A percentile compares a stretch with the other conserved stretches of the same genome.
Conservation (phyloP, 2,329 filamentous ascomycete genomes). For the Achaetomium macrosporum region DNA sequence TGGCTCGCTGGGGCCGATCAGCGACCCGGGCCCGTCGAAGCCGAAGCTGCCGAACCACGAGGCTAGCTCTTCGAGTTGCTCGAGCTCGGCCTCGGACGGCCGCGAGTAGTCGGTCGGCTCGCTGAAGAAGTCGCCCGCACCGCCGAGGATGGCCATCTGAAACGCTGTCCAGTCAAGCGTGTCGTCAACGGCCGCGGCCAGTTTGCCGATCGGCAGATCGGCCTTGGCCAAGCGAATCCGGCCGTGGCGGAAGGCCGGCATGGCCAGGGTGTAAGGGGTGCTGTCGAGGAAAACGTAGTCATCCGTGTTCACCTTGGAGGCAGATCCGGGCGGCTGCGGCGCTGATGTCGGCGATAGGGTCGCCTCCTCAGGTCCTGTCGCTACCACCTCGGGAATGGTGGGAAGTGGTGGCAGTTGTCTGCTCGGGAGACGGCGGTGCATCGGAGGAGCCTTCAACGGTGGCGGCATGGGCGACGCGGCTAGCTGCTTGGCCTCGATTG, state of each 20-base stretch:
- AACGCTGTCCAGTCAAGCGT: slow-evolving; percentile 59
- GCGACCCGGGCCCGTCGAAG: slow-evolving; percentile 38
- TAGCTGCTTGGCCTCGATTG: not conserved
- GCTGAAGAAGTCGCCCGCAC: slow-evolving; percentile 45
- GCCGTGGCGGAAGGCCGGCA: slow-evolving; percentile 48
- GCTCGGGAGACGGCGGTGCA: slow-evolving; percentile 21
- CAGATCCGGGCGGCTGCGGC: slow-evolving; percentile 5
- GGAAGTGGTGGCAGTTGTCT: slow-evolving; percentile 29
- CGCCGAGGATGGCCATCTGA: slow-evolving; percentile 58
- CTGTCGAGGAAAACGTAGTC: slow-evolving; percentile 44
- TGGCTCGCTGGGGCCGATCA: slow-evolving; percentile 25
- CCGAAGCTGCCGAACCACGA: slow-evolving; percentile 49
- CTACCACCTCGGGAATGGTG: slow-evolving; percentile 38
- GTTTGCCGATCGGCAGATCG: slow-evolving; percentile 31
- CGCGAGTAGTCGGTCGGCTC: slow-evolving; percentile 39
- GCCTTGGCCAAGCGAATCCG: slow-evolving; percentile 47
- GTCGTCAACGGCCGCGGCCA: slow-evolving; percentile 40
- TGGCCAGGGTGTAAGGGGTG: slow-evolving; percentile 44
- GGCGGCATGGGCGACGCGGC: slow-evolving; percentile 4
- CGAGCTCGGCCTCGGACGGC: slow-evolving; percentile 33
- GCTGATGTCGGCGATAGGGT: slow-evolving; percentile 15
- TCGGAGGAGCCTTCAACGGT: slow-evolving; percentile 3
- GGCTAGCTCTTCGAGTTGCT: slow-evolving; percentile 43
- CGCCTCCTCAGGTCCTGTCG: slow-evolving; percentile 23
- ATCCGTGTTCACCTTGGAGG: slow-evolving; percentile 24